Percentiles rank a stretch among this genome's conserved stretches.
These are phyloP conservation scores for Actinomucor elegans DNA, from an alignment of 371 early-diverging fungal species.

Conservation along the genomic window DNA sequence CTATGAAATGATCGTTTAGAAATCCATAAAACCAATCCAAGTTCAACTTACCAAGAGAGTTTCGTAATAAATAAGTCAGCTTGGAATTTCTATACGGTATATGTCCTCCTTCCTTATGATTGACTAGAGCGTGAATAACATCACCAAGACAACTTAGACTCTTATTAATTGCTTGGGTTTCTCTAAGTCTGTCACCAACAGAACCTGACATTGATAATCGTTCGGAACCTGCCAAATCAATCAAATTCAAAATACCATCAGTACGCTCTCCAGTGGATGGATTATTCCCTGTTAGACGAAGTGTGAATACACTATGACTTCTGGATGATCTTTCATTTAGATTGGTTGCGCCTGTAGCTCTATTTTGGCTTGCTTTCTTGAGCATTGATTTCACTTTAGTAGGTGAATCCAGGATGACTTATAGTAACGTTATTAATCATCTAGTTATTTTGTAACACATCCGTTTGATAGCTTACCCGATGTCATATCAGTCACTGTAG, in stretches of 20 bases:
- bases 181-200: constrained; percentile 89
- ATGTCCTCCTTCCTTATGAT: constrained; percentile 74
- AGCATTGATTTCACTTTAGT: constrained; percentile 72
- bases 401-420: constrained; percentile 65
- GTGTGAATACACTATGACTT: constrained; percentile 92
- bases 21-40: constrained; percentile 12
- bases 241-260: constrained; percentile 83
- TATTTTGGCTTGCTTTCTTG: constrained; percentile 75
- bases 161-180: constrained; percentile 98
- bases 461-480: constrained; percentile 39
- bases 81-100: constrained; percentile 98
- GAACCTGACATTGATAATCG: constrained; percentile 86
- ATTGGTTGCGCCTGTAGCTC: constrained; percentile 90
- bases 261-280: constrained; percentile 66
- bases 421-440: background rate
- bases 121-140: constrained; percentile 92
- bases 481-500: constrained; percentile 76
- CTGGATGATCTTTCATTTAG: constrained; percentile 95
- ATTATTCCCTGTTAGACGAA: constrained; percentile 79
- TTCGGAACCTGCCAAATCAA: constrained; percentile 99
- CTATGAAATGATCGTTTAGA: constrained; percentile 12
- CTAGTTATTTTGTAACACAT: background rate
- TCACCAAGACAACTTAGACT: constrained; percentile 91
- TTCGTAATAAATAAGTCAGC: constrained; percentile 91
- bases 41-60: constrained; percentile 77